Base-by-base conservation (phyloP, 1,284 basidiomycete species). In the Pyrrhoderma noxium region DNA sequence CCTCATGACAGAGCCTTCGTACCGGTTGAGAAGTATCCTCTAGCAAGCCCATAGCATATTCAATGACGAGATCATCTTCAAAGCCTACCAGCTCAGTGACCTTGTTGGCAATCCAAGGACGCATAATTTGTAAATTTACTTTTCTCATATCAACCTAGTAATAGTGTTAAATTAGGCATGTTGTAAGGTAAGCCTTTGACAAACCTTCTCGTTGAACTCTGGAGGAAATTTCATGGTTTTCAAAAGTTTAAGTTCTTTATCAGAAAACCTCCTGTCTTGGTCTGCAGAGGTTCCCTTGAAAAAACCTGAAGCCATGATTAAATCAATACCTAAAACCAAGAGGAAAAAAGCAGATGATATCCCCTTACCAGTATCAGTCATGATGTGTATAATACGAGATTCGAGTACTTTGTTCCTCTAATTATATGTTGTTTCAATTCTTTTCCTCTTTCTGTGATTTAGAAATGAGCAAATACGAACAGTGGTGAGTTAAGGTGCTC, bases 31-130 rank as follows among this genome's bases (percentile, higher is more conserved):
- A 76, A 45, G 82, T 74, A 60, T 95, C 90, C 65, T 99, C 95
- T 5, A 99, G 70, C 41, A 97, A 75, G 18, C 91, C 90, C 79
- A 91, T 89, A 14, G 92, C 91, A 64, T 96, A 98, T 66, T 98
- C 95, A 22, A 96, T 85, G 25, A 99, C 88, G 36, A 99, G 87
- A 63, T 99, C 95, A 66, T 99, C 95, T 64, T 99, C 95, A 47
- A 98, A 84, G 3, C 93, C 92, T 36, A 95, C 80, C 19, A 97
- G 76, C 60, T 93, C 88, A 3, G 88, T 80, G 51, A 96, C 82
- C 64, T 91, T 90, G 70, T 90, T 90, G 3, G 90, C 85, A 53
- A 97, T 86, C 95, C 95, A 99, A 2, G 93, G 91, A 51, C 89
- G 76, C 63, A 97, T 87, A 58, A 94, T 89, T 27, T 76, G 74